phyloP scores from a whole-genome alignment of 2,329 filamentous ascomycete genomes.

The Colletotrichum caudatum region DNA sequence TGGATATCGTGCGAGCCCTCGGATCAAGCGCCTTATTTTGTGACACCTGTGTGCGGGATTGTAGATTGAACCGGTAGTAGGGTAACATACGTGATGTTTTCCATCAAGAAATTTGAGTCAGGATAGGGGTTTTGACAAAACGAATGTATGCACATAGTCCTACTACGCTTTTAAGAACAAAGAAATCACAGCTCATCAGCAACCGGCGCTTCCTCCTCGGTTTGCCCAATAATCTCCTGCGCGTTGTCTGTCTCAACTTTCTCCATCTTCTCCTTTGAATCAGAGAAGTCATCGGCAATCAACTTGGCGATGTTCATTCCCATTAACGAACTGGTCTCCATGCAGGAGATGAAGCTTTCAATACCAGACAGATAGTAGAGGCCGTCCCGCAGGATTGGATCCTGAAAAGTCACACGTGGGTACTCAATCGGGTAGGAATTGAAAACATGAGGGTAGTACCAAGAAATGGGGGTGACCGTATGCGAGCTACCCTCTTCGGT shows the following conservation, averaged over 20 bases:
- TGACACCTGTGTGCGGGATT: neutral
- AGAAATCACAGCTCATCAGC: conserved; percentile 41
- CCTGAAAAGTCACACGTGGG: conserved; percentile 90
- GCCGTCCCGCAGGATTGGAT: conserved; percentile 74
- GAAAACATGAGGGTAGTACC: conserved; percentile 84
- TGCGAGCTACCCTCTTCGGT: conserved; percentile 46
- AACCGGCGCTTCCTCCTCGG: conserved; percentile 30
- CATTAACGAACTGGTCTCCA: conserved; percentile 96
- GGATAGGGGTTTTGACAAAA: neutral
- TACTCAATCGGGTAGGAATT: conserved; percentile 86
- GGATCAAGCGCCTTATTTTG: neutral
- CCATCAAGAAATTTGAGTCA: no score
- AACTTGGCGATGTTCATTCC: conserved; percentile 85
- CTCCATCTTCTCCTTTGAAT: conserved; percentile 18
- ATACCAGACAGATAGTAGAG: conserved; percentile 82
- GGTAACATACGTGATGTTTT: no score
- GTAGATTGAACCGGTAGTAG: neutral
- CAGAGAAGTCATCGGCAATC: conserved; percentile 69
- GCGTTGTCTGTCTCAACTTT: conserved; percentile 14
- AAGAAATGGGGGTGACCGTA: conserved; percentile 69
- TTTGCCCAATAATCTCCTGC: conserved; percentile 39
- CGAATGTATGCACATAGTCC: neutral
- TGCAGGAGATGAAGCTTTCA: conserved; percentile 94
- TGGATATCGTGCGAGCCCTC: neutral
- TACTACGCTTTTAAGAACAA: neutral